Percentiles rank a stretch among this genome's conserved stretches.
These are phyloP conservation scores for Solanum corneliomulleri DNA, from an alignment of 257 asterid species.

Conservation along the genomic window DNA sequence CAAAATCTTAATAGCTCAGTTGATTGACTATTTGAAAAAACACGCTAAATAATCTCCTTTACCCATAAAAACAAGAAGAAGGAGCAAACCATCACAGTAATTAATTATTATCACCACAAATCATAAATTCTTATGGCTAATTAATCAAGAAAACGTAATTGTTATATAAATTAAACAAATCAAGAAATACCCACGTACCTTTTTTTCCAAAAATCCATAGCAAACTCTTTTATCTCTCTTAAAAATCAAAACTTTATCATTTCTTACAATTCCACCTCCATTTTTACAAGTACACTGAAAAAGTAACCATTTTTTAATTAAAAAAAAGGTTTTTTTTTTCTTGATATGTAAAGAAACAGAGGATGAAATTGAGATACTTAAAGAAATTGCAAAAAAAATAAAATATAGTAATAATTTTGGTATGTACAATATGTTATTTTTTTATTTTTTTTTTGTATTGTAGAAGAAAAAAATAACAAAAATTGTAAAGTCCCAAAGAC, in stretches of 20 bases:
- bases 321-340: neutral
- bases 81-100: neutral
- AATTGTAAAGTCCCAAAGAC: neutral
- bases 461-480: neutral
- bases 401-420: neutral
- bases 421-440: neutral
- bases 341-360: neutral
- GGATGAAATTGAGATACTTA: neutral
- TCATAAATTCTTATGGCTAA: neutral
- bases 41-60: neutral
- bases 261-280: neutral
- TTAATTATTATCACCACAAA: neutral
- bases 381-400: neutral
- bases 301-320: neutral
- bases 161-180: neutral
- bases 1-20: neutral
- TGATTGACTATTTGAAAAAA: neutral
- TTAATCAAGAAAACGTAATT: neutral
- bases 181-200: constrained; percentile 1
- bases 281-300: neutral
- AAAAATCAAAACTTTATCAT: neutral
- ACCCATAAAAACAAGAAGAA: neutral
- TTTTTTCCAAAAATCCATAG: neutral
- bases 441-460: too few species aligned
- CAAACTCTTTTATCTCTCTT: neutral